Conservation (phyloP, 345 rosid genomes). For the Aethionema arabicum region DNA sequence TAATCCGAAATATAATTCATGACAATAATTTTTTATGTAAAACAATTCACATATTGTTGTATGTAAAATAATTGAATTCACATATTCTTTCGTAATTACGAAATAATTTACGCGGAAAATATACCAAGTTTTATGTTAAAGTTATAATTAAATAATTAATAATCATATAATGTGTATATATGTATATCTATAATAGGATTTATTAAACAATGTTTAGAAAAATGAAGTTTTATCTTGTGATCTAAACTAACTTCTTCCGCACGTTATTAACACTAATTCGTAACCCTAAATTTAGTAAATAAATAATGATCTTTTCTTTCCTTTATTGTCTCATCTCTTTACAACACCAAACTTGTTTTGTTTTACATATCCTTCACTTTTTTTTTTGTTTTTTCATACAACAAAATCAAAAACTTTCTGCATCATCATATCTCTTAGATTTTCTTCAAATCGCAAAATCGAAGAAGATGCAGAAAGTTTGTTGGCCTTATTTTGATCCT, state of each 20-base stretch:
- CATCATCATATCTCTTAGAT: no score
- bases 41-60: no score
- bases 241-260: slow-evolving; percentile 35
- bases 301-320: slow-evolving; percentile 28
- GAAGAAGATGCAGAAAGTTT: slow-evolving; percentile 53
- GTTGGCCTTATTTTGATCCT: slow-evolving; percentile 86
- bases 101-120: no score
- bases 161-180: not conserved
- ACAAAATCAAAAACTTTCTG: slow-evolving; percentile 5
- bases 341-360: slow-evolving; percentile 10
- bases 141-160: no score
- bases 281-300: slow-evolving; percentile 36
- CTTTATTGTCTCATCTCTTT: slow-evolving; percentile 20
- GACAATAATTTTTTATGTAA: no score
- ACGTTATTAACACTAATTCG: slow-evolving; percentile 30
- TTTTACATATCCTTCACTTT: slow-evolving; percentile 4
- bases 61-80: no score
- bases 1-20: no score
- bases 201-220: not conserved
- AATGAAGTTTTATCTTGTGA: slow-evolving; percentile 2
- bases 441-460: slow-evolving; percentile 21
- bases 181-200: slow-evolving; percentile 13
- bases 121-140: no score
- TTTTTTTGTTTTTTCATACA: slow-evolving; percentile 23
- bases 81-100: no score